Evolutionary conservation across 257 asterid genomes (phyloP), one percentile per base, ranked within the genome.

Genomic region (Scutellaria galericulata): DNA sequence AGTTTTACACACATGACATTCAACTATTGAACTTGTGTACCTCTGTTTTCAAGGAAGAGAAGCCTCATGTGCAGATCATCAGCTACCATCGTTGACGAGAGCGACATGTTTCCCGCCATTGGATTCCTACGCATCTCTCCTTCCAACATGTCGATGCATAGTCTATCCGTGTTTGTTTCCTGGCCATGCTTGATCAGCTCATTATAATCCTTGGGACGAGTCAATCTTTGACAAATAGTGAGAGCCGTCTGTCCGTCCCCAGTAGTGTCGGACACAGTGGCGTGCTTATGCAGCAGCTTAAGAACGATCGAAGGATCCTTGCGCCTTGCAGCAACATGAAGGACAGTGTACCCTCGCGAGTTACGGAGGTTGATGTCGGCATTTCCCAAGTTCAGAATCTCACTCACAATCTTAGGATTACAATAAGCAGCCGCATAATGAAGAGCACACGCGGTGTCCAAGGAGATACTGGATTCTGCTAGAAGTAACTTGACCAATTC

Each of bases 391-490:
- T 74, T 77, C 9, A 93, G 84, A 74, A 86, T 83, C 84, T 90
- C 94, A 1, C 65, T 74, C 47, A 93, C 83, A 2, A 88, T 83
- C 78, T 93, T 89, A 12, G 89, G 77, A 47, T 86, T 89, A 41
- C 98, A 93, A 64, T 90, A 93, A 13, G 96, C 94, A 24, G 93
- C 91, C 0, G 96, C 96, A 18, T 93, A 93, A 65, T 93, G 98
- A 63, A 93, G 97, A 7, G 92, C 98, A 51, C 58, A 82, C 4
- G 96, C 92, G 22, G 69, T 74, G 55, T 93, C 91, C 53, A 93
- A 61, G 24, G 96, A 83, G 86, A 89, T 79, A 2, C 70, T 73
- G 9, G 98, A 93, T 82, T 93, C 98, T 0, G 68, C 81, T 0
- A 93, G 83, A 59, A 93, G 97, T 58, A 89, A 64, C 39, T 73